Percentiles rank a stretch among this genome's conserved stretches.
These are phyloP conservation scores for Plectranthus barbatus DNA, from an alignment of 257 asterid species.

Conservation along the genomic window DNA sequence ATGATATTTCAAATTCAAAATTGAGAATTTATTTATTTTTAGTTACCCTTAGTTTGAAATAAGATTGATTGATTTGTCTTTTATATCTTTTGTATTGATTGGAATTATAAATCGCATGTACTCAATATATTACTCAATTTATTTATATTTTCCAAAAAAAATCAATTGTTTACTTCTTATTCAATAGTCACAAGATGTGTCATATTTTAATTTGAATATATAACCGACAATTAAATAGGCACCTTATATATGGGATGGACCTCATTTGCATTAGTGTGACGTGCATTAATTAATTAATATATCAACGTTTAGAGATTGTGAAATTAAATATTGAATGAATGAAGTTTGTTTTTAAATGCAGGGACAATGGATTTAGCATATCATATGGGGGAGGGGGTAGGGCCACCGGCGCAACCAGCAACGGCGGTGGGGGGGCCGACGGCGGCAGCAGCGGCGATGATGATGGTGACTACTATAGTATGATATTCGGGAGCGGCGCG, in stretches of 20 bases:
- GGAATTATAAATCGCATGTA: too few relatives aligned
- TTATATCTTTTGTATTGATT: too few relatives aligned
- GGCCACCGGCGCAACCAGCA: conserved; percentile 33
- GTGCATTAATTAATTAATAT: not conserved
- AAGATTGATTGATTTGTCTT: too few relatives aligned
- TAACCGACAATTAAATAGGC: not conserved
- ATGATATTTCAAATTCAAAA: too few relatives aligned
- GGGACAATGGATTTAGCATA: conserved; percentile 52
- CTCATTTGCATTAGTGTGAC: not conserved
- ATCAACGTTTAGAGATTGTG: not conserved
- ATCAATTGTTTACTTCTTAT: too few relatives aligned
- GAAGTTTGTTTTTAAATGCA: conserved; percentile 15
- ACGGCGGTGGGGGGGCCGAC: conserved; percentile 29
- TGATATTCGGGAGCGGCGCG: conserved; percentile 63
- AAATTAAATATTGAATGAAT: not conserved
- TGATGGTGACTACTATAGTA: conserved; percentile 40
- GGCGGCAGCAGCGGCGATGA: conserved; percentile 26
- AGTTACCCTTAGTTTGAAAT: too few relatives aligned
- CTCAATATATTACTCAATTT: too few relatives aligned
- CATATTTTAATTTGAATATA: not conserved
- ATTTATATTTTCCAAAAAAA: too few relatives aligned
- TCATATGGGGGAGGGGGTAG: conserved; percentile 54
- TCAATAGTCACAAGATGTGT: too few relatives aligned
- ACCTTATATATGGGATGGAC: not conserved
- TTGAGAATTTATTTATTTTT: too few relatives aligned